Evolutionary conservation across 2,329 filamentous ascomycete genomes (phyloP), one percentile per base, ranked within the genome.

Genomic region (Alternaria sp.): DNA sequence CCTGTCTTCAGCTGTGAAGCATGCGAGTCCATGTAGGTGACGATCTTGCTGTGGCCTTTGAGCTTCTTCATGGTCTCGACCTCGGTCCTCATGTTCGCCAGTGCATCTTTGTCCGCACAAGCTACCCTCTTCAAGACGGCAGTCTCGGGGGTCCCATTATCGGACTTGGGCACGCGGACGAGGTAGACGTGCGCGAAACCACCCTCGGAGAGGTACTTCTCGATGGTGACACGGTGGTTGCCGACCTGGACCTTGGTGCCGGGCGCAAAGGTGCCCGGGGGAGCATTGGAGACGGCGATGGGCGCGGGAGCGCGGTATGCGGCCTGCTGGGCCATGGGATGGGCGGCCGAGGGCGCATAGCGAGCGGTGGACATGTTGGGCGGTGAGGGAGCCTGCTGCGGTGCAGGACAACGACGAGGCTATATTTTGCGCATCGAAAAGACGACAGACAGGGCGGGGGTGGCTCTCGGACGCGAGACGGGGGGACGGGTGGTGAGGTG

Each of bases 41-140:
- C 96, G 77, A 99, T 98, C 73, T 96, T 91, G 67, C 90, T 89
- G 86, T 98, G 96, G 61, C 96, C 96, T 85, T 97, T 97, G 73
- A 99, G 87, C 82, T 96, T 94, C 89, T 99, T 99, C 96, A 99
- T 99, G 13, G 96, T 99, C 84, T 99, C 96, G 72, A 99, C 96
- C 85, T 99, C 96, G 70, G 90, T 98, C 80, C 96, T 90, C 96
- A 99, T 98, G 81, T 92, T 94, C 67, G 93, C 92, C 82, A 99
- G 85, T 62, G 95, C 89, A 68, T 97, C 92, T 85, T 97, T 97
- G 82, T 99, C 96, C 30, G 96, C 93, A 56, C 98, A 96, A 36
- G 96, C 96, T 62, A 99, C 96, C 77, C 96, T 87, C 86, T 99
- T 97, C 76, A 97, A 85, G 52, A 97, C 94, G 12, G 93, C 93